phyloP scores from a whole-genome alignment of 2,329 filamentous ascomycete genomes.

The Alternaria solani region DNA sequence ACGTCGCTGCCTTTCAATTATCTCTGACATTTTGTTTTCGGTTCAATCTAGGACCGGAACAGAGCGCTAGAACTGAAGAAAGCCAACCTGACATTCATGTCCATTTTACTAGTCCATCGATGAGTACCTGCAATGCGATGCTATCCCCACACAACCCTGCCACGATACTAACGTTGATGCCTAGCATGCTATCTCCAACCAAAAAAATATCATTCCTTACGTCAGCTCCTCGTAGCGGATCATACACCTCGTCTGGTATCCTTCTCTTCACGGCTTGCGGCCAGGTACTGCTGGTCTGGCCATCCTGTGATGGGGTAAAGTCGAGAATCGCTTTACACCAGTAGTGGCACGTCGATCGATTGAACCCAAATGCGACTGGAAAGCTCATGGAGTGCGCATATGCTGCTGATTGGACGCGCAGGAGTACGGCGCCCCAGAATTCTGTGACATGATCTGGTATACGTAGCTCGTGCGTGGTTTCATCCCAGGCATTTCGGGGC shows the following conservation, averaged over 20 bases:
- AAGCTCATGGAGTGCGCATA: slow-evolving; percentile 29
- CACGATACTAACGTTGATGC: slow-evolving; percentile 29
- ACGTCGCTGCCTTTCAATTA: not conserved
- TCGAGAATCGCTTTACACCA: slow-evolving; percentile 32
- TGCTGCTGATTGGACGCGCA: slow-evolving; percentile 25
- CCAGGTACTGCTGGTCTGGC: slow-evolving; percentile 20
- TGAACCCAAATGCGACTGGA: slow-evolving; percentile 31
- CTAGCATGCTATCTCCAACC: slow-evolving; percentile 21
- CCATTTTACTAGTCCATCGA: slow-evolving; percentile 34
- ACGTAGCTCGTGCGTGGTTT: slow-evolving; percentile 24
- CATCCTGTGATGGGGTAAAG: slow-evolving; percentile 17
- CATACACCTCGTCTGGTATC: slow-evolving; percentile 24
- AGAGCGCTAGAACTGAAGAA: no score
- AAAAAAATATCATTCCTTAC: slow-evolving; percentile 34
- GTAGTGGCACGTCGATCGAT: slow-evolving; percentile 32
- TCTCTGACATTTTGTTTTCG: not conserved
- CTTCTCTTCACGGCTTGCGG: slow-evolving; percentile 20
- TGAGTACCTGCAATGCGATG: slow-evolving; percentile 28
- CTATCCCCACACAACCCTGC: slow-evolving; percentile 31
- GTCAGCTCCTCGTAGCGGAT: slow-evolving; percentile 23
- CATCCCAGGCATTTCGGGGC: slow-evolving; percentile 25
- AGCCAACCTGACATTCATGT: slow-evolving; percentile 6
- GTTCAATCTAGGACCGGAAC: no score
- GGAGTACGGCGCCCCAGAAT: slow-evolving; percentile 24
- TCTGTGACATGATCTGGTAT: slow-evolving; percentile 22